phyloP scores from a whole-genome alignment of 2,329 filamentous ascomycete species.

The Aspergillus sp. region DNA sequence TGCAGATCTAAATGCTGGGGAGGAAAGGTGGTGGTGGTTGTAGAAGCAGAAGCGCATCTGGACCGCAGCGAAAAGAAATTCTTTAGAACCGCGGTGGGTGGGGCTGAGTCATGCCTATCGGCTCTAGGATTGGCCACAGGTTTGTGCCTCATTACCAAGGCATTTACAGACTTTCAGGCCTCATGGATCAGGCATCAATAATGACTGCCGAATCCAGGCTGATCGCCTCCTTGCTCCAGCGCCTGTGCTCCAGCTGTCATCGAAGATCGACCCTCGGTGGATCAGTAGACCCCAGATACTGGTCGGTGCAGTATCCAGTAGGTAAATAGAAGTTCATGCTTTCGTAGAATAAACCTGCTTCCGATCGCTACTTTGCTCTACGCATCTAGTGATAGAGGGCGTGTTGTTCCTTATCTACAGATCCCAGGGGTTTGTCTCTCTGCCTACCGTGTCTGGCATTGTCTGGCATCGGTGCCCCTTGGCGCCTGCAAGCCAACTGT shows the following conservation, averaged over 20 bases:
- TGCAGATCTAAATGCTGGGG: conserved; percentile 15
- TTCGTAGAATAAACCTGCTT: not conserved
- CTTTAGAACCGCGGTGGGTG: not conserved
- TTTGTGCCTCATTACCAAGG: not conserved
- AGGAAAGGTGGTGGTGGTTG: conserved; percentile 1
- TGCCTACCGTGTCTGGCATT: not conserved
- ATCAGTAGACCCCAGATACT: not conserved
- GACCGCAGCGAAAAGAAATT: conserved; percentile 9
- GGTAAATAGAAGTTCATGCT: not conserved
- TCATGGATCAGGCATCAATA: not conserved
- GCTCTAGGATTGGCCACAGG: not conserved
- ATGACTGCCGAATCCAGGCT: not conserved
- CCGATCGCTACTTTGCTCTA: not conserved
- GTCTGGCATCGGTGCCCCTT: not conserved
- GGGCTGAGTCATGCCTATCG: not conserved
- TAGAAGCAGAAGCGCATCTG: not conserved
- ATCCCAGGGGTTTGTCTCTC: not conserved
- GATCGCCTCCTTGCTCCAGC: not conserved
- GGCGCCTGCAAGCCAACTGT: not conserved
- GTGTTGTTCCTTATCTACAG: not conserved
- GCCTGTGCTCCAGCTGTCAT: not conserved
- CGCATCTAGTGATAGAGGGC: not conserved
- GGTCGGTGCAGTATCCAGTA: not conserved
- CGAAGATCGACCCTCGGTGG: not conserved
- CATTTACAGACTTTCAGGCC: not conserved